These are phyloP conservation scores for Quercus wislizeni DNA, from an alignment of 306 rosid species.

Conservation along the genomic window DNA sequence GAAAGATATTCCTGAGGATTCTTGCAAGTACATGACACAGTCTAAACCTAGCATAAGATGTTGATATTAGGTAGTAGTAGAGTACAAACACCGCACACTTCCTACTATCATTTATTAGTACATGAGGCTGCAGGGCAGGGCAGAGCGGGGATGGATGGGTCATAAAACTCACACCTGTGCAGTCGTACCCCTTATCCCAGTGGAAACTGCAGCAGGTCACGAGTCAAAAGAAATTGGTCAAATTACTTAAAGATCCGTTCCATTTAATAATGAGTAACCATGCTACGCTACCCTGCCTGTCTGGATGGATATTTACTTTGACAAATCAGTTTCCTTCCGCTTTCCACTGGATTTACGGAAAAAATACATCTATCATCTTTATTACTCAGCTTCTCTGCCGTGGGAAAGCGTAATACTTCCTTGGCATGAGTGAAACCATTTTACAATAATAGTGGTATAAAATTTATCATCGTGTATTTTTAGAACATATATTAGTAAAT, in stretches of 20 bases:
- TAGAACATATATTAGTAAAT: rapidly evolving
- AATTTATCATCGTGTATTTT: rapidly evolving
- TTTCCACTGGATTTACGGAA: background rate
- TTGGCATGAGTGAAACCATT: too few relatives aligned
- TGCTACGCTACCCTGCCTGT: background rate
- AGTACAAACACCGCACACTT: too few relatives aligned
- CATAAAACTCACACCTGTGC: too few relatives aligned
- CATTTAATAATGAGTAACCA: background rate
- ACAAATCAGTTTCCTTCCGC: background rate
- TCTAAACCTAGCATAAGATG: background rate
- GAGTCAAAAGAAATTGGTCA: background rate
- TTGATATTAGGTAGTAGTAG: too few relatives aligned
- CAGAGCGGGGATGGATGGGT: too few relatives aligned
- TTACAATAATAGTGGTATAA: too few relatives aligned
- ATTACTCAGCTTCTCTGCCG: background rate
- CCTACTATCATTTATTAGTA: too few relatives aligned
- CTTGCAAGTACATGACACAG: background rate
- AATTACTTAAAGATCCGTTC: background rate
- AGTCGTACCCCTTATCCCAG: background rate
- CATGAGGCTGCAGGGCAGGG: too few relatives aligned
- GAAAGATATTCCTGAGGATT: background rate
- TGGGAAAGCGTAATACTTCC: too few relatives aligned
- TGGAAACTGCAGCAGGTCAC: background rate
- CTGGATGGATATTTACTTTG: background rate
- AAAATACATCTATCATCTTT: background rate